Base-by-base conservation (phyloP, 2,329 filamentous ascomycete genomes). In the Lachnellula suecica region DNA sequence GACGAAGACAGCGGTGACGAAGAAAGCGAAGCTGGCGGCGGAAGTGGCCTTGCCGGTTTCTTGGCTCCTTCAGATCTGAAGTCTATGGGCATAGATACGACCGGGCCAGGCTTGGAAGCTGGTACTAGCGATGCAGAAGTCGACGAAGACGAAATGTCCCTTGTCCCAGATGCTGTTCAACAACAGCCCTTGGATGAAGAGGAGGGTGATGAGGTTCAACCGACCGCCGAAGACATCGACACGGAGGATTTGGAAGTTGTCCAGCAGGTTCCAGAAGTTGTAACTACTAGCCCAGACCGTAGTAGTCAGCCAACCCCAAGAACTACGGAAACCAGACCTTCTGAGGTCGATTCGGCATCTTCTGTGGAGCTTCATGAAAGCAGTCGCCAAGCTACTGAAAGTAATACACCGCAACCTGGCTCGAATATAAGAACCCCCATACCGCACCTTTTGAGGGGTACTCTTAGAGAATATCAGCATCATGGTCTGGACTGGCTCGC, bases 401-500 rank as follows among this genome's bases (percentile, higher is more conserved):
- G 67, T 56, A 63, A 70, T 49, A 72, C 74, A 3, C 71, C 73
- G 27, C 70, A 71, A 22, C 66, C 70, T 29, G 45, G 46, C 11
- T 66, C 67, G 19, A 61, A 70, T 27, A 56, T 75, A 52, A 88
- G 86, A 60, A 92, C 85, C 0, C 84, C 88, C 7, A 81, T 94
- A 10, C 92, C 91, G 0, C 88, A 91, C 56, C 79, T 99, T 10
- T 76, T 97, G 0, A 87, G 94, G 45, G 94, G 94, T 19, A 96
- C 84, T 1, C 75, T 99, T 10, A 88, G 95, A 68, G 93, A 96
- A 68, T 99, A 99, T 66, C 94, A 99, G 63, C 94, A 97, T 65
- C 89, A 90, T 65, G 95, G 94, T n/a, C 74, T 99, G 7, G 94
- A 99, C 68, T 99, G 94, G 94, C 84, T 99, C 43, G 91, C 92